A percentile compares a stretch with the other conserved stretches of the same genome.
Conservation (phyloP, 1,284 basidiomycete genomes). For the Moniliella sp. region DNA sequence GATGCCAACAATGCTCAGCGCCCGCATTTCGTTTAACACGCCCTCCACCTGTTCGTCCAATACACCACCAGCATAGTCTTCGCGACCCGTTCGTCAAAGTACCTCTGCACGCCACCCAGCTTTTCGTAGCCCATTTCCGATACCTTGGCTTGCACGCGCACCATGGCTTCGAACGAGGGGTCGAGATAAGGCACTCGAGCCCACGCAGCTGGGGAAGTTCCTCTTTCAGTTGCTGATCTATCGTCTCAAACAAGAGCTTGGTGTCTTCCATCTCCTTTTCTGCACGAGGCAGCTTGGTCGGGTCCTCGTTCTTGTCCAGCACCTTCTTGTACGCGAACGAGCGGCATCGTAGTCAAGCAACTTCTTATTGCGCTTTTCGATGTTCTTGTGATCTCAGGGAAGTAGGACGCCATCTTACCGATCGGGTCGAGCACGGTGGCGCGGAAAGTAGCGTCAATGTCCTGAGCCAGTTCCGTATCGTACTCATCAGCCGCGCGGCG, state of each 20-base stretch:
- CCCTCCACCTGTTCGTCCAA: slow-evolving; percentile 86
- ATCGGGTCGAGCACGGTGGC: slow-evolving; percentile 76
- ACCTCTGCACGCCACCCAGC: slow-evolving; percentile 82
- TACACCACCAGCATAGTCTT: slow-evolving; percentile 82
- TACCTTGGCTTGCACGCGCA: slow-evolving; percentile 80
- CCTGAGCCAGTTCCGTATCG: slow-evolving; percentile 60
- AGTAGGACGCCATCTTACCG: slow-evolving; percentile 85
- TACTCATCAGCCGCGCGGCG: slow-evolving; percentile 82
- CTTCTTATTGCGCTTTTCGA: slow-evolving; percentile 87
- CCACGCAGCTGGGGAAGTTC: slow-evolving; percentile 84
- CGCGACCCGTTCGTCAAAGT: slow-evolving; percentile 30
- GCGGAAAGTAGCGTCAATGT: slow-evolving; percentile 77
- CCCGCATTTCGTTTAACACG: slow-evolving; percentile 83
- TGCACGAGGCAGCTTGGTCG: slow-evolving; percentile 69
- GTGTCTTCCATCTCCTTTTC: slow-evolving; percentile 86
- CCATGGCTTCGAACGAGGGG: slow-evolving; percentile 92
- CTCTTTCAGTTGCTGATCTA: slow-evolving; percentile 72
- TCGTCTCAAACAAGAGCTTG: slow-evolving; percentile 70
- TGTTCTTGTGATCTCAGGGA: slow-evolving; percentile 75
- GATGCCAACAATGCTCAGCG: slow-evolving; percentile 53
- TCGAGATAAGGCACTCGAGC: slow-evolving; percentile 87
- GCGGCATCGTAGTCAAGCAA: slow-evolving; percentile 85
- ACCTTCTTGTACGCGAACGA: slow-evolving; percentile 53
- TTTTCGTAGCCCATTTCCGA: slow-evolving; percentile 96
- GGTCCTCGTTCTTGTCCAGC: slow-evolving; percentile 81